A percentile compares a stretch with the other conserved stretches of the same genome.
These are phyloP conservation scores for Epichloe gansuensis DNA, from an alignment of 2,329 filamentous ascomycete genomes.

Conservation along the genomic window DNA sequence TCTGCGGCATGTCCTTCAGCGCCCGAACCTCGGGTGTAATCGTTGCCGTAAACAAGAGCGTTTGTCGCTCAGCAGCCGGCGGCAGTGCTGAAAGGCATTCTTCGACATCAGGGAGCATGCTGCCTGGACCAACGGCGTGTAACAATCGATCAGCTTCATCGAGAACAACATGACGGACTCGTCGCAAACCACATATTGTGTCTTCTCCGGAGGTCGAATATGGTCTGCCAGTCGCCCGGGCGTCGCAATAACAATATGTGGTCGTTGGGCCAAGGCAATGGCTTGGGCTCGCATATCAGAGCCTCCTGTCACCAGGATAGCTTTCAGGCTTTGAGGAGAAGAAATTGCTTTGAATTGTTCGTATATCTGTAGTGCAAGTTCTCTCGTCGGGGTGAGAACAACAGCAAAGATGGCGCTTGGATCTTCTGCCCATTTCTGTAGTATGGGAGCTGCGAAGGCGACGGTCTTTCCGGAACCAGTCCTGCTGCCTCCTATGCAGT, in stretches of 20 bases:
- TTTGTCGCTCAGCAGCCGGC: slow-evolving; percentile 69
- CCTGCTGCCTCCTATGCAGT: slow-evolving; percentile 88
- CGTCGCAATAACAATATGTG: slow-evolving; percentile 89
- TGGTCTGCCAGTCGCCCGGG: slow-evolving; percentile 90
- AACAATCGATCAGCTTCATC: slow-evolving; percentile 92
- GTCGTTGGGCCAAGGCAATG: slow-evolving; percentile 65
- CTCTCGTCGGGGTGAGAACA: slow-evolving; percentile 78
- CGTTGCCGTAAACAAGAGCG: slow-evolving; percentile 89
- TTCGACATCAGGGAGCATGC: slow-evolving; percentile 90
- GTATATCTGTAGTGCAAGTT: slow-evolving; percentile 89
- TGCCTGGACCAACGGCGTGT: slow-evolving; percentile 57
- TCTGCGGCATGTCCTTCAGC: slow-evolving; percentile 63
- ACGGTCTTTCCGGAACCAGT: slow-evolving; percentile 97
- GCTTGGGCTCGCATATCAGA: slow-evolving; percentile 88
- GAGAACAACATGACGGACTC: slow-evolving; percentile 77
- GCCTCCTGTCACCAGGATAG: slow-evolving; percentile 81
- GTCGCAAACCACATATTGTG: slow-evolving; percentile 68
- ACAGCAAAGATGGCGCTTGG: slow-evolving; percentile 84
- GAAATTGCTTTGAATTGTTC: slow-evolving; percentile 94
- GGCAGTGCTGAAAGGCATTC: slow-evolving; percentile 77
- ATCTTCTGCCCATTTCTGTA: slow-evolving; percentile 88
- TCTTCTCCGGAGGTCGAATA: slow-evolving; percentile 86
- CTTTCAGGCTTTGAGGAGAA: slow-evolving; percentile 75
- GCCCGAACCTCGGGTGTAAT: slow-evolving; percentile 86
- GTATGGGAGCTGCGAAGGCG: slow-evolving; percentile 85